Conservation (phyloP, 352 stramenopile species). For the Pythium volutum region DNA sequence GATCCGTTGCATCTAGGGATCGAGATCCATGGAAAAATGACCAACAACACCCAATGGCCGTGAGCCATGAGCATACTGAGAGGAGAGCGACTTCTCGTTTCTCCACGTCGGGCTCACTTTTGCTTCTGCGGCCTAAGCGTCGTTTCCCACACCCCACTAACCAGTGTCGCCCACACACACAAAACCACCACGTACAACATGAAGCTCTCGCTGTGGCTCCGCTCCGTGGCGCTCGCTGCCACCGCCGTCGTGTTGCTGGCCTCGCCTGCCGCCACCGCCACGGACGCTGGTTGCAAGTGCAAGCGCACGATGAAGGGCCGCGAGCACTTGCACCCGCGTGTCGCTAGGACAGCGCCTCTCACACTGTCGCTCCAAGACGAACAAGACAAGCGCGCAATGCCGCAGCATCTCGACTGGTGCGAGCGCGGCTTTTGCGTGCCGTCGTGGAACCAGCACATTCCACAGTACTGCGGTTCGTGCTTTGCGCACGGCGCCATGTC, state of each 20-base stretch:
- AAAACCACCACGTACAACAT: not conserved
- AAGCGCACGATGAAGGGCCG: constrained; percentile 74
- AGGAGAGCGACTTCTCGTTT: not conserved
- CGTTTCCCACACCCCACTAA: not conserved
- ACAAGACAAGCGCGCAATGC: constrained; percentile 30
- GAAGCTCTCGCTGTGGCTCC: constrained; percentile 14
- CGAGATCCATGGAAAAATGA: too few species aligned
- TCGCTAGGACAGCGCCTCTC: constrained; percentile 20
- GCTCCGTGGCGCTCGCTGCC: not conserved
- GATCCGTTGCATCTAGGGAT: not conserved
- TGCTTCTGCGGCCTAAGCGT: not conserved
- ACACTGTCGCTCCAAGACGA: constrained; percentile 31
- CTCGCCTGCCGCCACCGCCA: constrained; percentile 5
- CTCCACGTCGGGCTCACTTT: not conserved
- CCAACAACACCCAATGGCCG: too few species aligned
- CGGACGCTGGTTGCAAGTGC: constrained; percentile 37
- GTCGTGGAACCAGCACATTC: constrained; percentile 86
- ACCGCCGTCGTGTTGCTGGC: not conserved
- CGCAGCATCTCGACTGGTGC: constrained; percentile 90
- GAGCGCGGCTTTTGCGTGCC: constrained; percentile 71
- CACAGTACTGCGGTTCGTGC: constrained; percentile 86
- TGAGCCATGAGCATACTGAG: too few species aligned
- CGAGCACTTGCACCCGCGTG: constrained; percentile 48
- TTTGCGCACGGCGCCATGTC: constrained; percentile 76
- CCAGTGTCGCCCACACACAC: too few species aligned